phyloP scores from a whole-genome alignment of 805 yeast species.

The Zygosaccharomyces pseudorouxii region DNA sequence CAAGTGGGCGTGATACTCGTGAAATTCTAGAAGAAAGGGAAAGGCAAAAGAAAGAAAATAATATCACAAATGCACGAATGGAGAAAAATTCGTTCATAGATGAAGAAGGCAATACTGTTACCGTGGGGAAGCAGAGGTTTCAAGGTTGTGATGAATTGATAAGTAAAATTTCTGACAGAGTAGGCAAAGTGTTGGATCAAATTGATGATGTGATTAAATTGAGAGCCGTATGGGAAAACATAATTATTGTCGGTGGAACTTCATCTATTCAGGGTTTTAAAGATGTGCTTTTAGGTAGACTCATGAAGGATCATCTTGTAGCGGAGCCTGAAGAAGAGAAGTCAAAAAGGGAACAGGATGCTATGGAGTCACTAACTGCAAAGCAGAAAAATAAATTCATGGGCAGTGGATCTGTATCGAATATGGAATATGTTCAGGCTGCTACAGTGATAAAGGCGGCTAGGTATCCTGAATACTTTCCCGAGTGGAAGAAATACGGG shows the following conservation, averaged over 20 bases:
- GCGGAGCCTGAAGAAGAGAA: conserved; percentile 31
- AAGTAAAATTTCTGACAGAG: conserved; percentile 46
- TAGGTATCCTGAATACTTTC: conserved; percentile 84
- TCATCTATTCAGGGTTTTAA: conserved; percentile 69
- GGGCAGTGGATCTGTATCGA: conserved; percentile 29
- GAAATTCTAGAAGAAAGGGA: conserved; percentile 67
- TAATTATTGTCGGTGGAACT: conserved; percentile 77
- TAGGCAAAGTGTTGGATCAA: conserved; percentile 48
- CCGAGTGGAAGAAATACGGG: conserved; percentile 84
- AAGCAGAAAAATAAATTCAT: conserved; percentile 29
- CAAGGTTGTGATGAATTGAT: conserved; percentile 68
- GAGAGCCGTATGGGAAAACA: conserved; percentile 80
- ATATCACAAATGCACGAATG: conserved; percentile 55
- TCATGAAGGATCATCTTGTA: conserved; percentile 54
- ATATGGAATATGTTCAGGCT: conserved; percentile 52
- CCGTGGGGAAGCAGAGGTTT: conserved; percentile 86
- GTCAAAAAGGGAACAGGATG: conserved; percentile 25
- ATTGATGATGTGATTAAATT: conserved; percentile 66
- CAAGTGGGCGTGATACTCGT: conserved; percentile 62
- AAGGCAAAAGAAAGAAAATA: conserved; percentile 36
- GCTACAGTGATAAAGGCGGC: conserved; percentile 70
- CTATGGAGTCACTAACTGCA: conserved; percentile 32
- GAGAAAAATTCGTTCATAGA: conserved; percentile 72
- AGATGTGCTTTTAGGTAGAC: conserved; percentile 57
- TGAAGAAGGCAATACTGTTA: conserved; percentile 48